These are phyloP conservation scores for Trichoderma guizhouense DNA, from an alignment of 2,329 filamentous ascomycete genomes.

Conservation along the genomic window DNA sequence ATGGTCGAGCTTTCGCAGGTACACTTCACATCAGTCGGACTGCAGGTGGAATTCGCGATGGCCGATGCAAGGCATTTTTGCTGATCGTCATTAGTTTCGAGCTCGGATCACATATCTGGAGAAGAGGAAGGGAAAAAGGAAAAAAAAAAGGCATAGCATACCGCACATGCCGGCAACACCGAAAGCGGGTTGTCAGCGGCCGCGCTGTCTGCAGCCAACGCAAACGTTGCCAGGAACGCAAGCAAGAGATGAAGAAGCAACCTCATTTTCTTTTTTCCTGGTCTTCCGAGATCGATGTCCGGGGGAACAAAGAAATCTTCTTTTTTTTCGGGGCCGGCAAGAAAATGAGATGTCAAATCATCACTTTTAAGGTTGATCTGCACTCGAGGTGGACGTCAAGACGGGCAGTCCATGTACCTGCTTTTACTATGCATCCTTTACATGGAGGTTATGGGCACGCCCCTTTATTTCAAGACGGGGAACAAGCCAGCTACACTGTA, in stretches of 20 bases:
- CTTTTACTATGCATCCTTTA: not conserved
- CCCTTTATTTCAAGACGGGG: slow-evolving; percentile 8
- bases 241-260: not conserved
- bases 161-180: not conserved
- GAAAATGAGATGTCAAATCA: not conserved
- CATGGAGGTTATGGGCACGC: not conserved
- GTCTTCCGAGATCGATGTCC: not conserved
- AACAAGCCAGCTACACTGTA: not conserved
- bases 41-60: not conserved
- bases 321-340: not conserved
- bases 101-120: not conserved
- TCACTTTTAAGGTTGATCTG: not conserved
- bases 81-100: not conserved
- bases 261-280: not conserved
- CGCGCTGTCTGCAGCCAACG: not conserved
- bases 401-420: not conserved
- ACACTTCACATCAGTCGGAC: not conserved
- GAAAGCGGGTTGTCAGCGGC: not conserved
- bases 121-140: not conserved
- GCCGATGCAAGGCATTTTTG: slow-evolving; percentile 11
- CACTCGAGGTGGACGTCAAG: not conserved
- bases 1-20: slow-evolving; percentile 1
- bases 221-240: not conserved
- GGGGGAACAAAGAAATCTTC: not conserved
- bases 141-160: not conserved